These are phyloP conservation scores for Anaeromyces robustus DNA, from an alignment of 192 early-diverging fungal genomes.

Conservation along the genomic window DNA sequence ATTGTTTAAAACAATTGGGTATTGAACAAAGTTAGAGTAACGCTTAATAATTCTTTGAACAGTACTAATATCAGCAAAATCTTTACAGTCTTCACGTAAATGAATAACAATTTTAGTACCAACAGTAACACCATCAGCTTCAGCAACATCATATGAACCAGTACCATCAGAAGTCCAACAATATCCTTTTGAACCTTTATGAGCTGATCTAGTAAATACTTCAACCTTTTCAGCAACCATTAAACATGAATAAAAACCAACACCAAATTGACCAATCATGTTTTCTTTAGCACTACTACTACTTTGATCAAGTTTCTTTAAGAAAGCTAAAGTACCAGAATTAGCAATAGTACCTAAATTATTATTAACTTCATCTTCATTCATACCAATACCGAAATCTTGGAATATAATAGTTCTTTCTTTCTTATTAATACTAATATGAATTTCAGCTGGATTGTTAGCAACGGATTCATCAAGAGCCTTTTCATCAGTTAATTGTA, in stretches of 20 bases:
- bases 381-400: conserved; percentile 8
- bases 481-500: conserved; percentile 17
- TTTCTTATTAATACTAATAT: conserved; percentile 30
- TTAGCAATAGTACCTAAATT: conserved; percentile 6
- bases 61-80: conserved; percentile 17
- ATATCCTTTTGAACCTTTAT: conserved; percentile 5
- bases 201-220: conserved; percentile 8
- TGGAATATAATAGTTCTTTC: conserved; percentile 36
- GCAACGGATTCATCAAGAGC: conserved; percentile 10
- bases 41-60: conserved; percentile 44
- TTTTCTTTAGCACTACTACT: conserved; percentile 14
- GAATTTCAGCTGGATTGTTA: conserved; percentile 33
- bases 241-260: conserved; percentile 20
- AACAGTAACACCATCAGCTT: conserved; percentile 5
- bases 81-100: conserved; percentile 1
- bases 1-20: conserved; percentile 37
- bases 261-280: conserved; percentile 8
- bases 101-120: conserved; percentile 6
- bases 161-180: conserved; percentile 12
- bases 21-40: conserved; percentile 49
- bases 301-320: conserved; percentile 5
- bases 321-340: conserved; percentile 3
- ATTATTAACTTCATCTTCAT: conserved; percentile 5
- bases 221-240: conserved; percentile 8
- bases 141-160: conserved; percentile 9